Base-by-base conservation (phyloP, 257 asterid genomes). In the Salvia hispanica region DNA sequence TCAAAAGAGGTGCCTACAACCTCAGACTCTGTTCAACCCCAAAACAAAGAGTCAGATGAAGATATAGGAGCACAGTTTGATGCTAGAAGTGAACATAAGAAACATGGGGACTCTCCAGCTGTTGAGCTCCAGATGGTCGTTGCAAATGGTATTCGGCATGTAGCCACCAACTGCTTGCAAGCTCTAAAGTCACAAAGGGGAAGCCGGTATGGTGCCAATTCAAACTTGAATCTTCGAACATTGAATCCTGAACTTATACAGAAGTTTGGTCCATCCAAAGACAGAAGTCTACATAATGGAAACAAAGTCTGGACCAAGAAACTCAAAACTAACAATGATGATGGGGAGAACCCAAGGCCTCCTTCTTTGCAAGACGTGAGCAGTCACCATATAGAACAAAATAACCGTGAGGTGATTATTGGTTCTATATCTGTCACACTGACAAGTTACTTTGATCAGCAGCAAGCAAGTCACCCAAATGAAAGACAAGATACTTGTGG, bases 241-340 rank as follows among this genome's bases (percentile, higher is more conserved):
- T 71, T 64, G 10, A 84, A 90, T 70, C 73, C 67, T 59, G 95
- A 89, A 74, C 72, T 77, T 36, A 36, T 57, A 5, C 87, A 82
- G 51, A 87, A 92, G 79, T 86, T 42, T 40, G 76, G 78, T 34
- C 75, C 79, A 74, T 60, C 78, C 40, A 89, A 80, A 70, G 87
- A 82, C 64, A 74, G 77, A 72, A 67, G 61, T 67, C 56, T 50
- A 34, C 77, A 57, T 37, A 77, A 85, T 72, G 71, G 77, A 61
- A 80, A 63, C 82, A 86, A 83, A 81, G 81, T 88, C 56, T 90
- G 97, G 97, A 73, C 98, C 70, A 86, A 77, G 86, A 93, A 90
- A 74, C 53, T 62, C 70, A 85, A 81, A 72, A 78, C 42, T 51
- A 83, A 80, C 48, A 74, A 72, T 58, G 86, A 72, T 58, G 86